phyloP scores from a whole-genome alignment of 345 rosid species.

The Acer negundo region DNA sequence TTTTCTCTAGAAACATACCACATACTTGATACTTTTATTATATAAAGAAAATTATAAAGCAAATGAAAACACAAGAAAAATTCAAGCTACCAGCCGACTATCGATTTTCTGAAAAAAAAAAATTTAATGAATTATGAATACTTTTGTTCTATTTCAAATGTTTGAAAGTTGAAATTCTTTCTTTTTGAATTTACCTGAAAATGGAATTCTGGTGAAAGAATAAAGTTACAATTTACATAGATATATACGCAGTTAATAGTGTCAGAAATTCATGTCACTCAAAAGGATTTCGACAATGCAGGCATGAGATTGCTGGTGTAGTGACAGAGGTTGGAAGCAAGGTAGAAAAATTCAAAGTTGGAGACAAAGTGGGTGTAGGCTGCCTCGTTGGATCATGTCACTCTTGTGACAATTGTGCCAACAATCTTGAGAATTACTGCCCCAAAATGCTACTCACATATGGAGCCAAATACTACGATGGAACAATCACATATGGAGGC shows the following conservation, averaged over 20 bases:
- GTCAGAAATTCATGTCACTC: background rate
- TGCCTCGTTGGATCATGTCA: constrained; percentile 52
- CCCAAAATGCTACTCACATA: constrained; percentile 38
- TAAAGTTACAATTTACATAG: no score
- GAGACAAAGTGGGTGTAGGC: constrained; percentile 63
- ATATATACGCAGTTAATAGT: background rate
- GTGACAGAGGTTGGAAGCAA: constrained; percentile 58
- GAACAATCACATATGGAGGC: constrained; percentile 57
- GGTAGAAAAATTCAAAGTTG: constrained; percentile 47
- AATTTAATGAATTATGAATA: no score
- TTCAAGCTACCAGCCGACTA: no score
- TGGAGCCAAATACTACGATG: constrained; percentile 35
- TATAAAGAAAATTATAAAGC: background rate
- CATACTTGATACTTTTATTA: no score
- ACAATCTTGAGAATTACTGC: constrained; percentile 52
- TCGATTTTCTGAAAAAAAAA: no score
- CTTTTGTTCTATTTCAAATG: no score
- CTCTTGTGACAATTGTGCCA: constrained; percentile 45
- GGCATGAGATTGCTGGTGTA: constrained; percentile 72
- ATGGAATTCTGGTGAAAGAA: no score
- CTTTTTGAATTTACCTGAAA: no score
- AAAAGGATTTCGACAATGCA: constrained; percentile 14
- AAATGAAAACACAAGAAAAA: background rate
- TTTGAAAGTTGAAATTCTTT: no score
- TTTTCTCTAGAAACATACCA: background rate